Percentiles rank a stretch among this genome's conserved stretches.
These are phyloP conservation scores for Penicillium verhagenii DNA, from an alignment of 495 filamentous ascomycete genomes.

Conservation along the genomic window DNA sequence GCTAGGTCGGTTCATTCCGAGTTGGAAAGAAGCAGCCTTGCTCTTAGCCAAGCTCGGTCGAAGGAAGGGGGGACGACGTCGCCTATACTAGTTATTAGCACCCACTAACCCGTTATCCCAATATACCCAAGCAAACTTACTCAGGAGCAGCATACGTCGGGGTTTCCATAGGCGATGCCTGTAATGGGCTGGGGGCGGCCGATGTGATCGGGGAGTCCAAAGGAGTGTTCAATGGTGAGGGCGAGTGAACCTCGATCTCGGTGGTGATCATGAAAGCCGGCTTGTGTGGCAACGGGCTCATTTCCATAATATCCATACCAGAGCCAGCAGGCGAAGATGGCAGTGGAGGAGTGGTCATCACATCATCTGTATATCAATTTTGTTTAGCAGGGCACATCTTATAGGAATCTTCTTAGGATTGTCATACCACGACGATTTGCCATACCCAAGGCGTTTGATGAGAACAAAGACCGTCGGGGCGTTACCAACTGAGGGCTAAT, in stretches of 20 bases:
- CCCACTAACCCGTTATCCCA: neutral
- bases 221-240: constrained; percentile 55
- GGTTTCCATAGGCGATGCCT: constrained; percentile 55
- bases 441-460: constrained; percentile 67
- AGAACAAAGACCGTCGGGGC: constrained; percentile 90
- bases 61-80: constrained; percentile 42
- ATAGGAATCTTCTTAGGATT: no score
- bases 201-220: constrained; percentile 50
- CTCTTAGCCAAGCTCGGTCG: constrained; percentile 42
- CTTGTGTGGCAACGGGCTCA: constrained; percentile 93
- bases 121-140: constrained; percentile 24
- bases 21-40: constrained; percentile 44
- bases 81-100: constrained; percentile 23
- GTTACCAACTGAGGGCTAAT: constrained; percentile 86
- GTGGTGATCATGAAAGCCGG: constrained; percentile 56
- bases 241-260: constrained; percentile 64
- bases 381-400: no score
- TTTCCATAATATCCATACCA: constrained; percentile 84
- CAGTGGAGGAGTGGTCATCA: constrained; percentile 78
- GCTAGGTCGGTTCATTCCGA: constrained; percentile 33
- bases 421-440: constrained; percentile 69
- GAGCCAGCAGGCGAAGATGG: constrained; percentile 72
- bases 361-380: constrained; percentile 45
- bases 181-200: constrained; percentile 39
- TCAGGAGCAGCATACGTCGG: constrained; percentile 33